A percentile compares a stretch with the other conserved stretches of the same genome.
Evolutionary conservation across 2,329 filamentous ascomycete genomes (phyloP).

Genomic region (Tolypocladium inflatum): DNA sequence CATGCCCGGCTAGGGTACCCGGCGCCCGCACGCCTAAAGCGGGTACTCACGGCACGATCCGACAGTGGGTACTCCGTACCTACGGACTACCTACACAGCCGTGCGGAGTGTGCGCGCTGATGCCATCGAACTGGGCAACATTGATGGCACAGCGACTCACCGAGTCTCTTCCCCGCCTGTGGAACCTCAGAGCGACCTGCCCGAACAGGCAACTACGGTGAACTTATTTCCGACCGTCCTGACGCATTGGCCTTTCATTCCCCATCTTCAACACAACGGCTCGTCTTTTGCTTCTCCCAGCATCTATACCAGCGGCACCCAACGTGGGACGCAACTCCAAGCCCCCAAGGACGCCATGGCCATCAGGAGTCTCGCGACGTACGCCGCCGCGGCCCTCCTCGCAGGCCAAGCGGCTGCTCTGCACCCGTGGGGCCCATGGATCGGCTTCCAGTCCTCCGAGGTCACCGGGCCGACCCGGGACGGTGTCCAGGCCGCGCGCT

Average conservation of each 20-base stretch:
- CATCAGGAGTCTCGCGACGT: not conserved
- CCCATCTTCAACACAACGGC: not conserved
- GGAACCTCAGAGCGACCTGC: too few species aligned
- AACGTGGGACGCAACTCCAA: not conserved
- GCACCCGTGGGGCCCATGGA: not conserved
- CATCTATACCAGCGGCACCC: not conserved
- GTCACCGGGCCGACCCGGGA: not conserved
- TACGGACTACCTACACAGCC: too few species aligned
- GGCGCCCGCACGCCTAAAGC: not conserved
- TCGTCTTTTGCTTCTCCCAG: too few species aligned
- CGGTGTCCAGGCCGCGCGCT: not conserved
- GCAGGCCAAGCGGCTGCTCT: not conserved
- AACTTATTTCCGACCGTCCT: not conserved
- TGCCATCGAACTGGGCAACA: too few species aligned
- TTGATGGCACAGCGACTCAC: too few species aligned
- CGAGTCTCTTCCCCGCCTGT: too few species aligned
- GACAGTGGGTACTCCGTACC: not conserved
- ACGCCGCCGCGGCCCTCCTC: not conserved
- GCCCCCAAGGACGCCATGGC: not conserved
- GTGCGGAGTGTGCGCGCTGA: too few species aligned
- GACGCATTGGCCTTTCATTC: not conserved
- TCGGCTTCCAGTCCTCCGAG: not conserved
- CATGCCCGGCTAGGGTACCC: not conserved
- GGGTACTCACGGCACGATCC: not conserved
- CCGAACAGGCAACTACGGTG: too few species aligned